Percentiles rank a stretch among this genome's conserved stretches.
Evolutionary conservation across 371 early-diverging fungal genomes (phyloP).

Genomic region (Zancudomyces culisetae): DNA sequence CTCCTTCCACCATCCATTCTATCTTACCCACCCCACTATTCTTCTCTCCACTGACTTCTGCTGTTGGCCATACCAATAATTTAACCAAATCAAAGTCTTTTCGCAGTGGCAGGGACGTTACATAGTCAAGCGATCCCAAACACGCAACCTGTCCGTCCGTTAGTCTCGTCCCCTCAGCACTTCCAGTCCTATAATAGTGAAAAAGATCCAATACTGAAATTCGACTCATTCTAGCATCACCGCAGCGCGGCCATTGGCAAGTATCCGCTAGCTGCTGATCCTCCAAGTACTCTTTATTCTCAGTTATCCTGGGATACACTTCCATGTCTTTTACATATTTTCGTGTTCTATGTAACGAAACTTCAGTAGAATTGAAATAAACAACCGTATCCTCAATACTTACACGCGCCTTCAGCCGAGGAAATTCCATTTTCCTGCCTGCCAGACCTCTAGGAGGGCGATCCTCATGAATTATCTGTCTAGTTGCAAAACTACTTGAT

Average conservation of each 20-base stretch:
- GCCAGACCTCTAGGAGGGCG: conserved; percentile 7
- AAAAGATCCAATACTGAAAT: background rate
- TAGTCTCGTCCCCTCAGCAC: background rate
- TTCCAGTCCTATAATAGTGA: background rate
- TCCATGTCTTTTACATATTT: background rate
- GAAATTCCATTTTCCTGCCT: background rate
- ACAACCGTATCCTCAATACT: conserved; percentile 2
- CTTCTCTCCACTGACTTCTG: background rate
- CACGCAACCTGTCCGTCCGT: background rate
- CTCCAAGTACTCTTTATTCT: background rate
- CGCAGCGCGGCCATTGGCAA: background rate
- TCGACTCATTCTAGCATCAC: background rate
- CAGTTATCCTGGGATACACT: background rate
- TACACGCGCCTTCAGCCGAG: background rate
- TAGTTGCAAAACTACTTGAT: conserved; percentile 9
- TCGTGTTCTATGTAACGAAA: background rate
- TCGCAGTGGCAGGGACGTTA: background rate
- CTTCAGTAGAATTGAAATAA: background rate
- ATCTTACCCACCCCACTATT: background rate
- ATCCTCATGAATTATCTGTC: conserved; percentile 8
- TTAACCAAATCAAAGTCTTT: conserved; percentile 2
- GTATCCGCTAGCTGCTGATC: background rate
- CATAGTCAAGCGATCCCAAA: background rate
- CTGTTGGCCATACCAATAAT: background rate
- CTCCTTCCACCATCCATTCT: background rate